Evolutionary conservation across 2,329 filamentous ascomycete genomes (phyloP), one percentile per base, ranked within the genome.

Genomic region (Chaetomium sp.): DNA sequence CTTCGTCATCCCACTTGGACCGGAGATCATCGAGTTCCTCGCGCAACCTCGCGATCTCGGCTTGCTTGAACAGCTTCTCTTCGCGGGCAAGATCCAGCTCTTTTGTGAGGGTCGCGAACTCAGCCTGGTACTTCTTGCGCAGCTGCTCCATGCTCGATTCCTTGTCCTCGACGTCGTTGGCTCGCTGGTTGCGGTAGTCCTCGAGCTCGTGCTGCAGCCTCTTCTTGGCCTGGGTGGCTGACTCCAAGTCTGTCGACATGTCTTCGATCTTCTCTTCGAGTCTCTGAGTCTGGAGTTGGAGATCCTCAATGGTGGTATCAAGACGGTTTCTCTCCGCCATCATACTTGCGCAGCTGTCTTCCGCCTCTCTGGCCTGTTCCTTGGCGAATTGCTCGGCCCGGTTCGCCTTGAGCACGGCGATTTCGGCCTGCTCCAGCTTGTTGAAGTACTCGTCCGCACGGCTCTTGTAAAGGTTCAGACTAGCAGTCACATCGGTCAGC

Each of bases 1-100:
- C 92, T 78, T 99, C 94, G 72, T 98, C 92, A 73, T 99, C 95
- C 94, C 95, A 98, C 79, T 98, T 98, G 71, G 89, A 93, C 70
- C 95, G 88, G 65, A 98, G 84, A 72, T 97, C 93, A 72, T 99
- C 95, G 27, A 98, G 87, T 78, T 99, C 95, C 75, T 98, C 94
- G n/a, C 94, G 90, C 60, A 99, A 84, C 53, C 92, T 88, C 19
- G 90, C 86, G 69, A 94, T 96, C 77, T 97, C 93, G 42, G 90
- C 87, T 71, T 95, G 92, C 85, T 84, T 94, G 84, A 81, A 97
- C 79, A 82, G 90, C 83, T 83, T 87, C 78, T 96, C 94, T 75
- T 98, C 93, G 42, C 95, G 90, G 71, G 96, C 93, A 67, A 96
- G 85, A 75, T 98, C 94, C 29, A 99, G 87, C 78, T 99, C 95